phyloP scores from a whole-genome alignment of 345 rosid genomes.

The Pistacia vera region DNA sequence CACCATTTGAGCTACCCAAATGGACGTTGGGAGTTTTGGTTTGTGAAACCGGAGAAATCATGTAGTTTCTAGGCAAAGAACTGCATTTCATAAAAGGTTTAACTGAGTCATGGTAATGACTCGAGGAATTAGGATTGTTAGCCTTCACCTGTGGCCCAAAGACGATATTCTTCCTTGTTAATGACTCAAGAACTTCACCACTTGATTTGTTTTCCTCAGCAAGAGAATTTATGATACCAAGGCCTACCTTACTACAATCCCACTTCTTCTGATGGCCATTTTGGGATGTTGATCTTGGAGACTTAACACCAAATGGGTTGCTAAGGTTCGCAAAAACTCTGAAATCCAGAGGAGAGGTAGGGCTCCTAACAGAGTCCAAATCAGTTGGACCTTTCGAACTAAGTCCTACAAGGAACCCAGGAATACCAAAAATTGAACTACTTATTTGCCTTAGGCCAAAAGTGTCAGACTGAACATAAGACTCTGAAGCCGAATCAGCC shows the following conservation, averaged over 20 bases:
- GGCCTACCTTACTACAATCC: slow-evolving; percentile 57
- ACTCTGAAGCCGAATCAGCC: slow-evolving; percentile 39
- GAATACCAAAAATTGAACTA: slow-evolving; percentile 41
- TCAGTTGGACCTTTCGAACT: slow-evolving; percentile 36
- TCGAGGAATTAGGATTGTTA: slow-evolving; percentile 1
- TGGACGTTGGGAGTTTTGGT: slow-evolving; percentile 18
- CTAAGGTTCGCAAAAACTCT: slow-evolving; percentile 48
- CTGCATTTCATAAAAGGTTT: slow-evolving; percentile 34
- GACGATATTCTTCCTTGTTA: slow-evolving; percentile 44
- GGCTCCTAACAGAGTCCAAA: slow-evolving; percentile 48
- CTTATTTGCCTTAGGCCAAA: slow-evolving; percentile 37
- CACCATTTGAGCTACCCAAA: slow-evolving; percentile 6
- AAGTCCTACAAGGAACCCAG: slow-evolving; percentile 40
- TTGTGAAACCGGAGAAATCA: slow-evolving; percentile 27
- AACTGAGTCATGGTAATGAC: not conserved
- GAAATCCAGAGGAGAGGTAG: slow-evolving; percentile 68
- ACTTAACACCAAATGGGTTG: slow-evolving; percentile 48
- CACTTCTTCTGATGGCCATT: slow-evolving; percentile 38
- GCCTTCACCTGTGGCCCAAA: slow-evolving; percentile 56
- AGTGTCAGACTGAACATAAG: slow-evolving; percentile 27
- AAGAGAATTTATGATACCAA: slow-evolving; percentile 52
- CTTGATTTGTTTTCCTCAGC: slow-evolving; percentile 28
- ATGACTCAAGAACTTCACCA: slow-evolving; percentile 32
- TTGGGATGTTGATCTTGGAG: slow-evolving; percentile 34
- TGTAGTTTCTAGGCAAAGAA: slow-evolving; percentile 49